A percentile compares a stretch with the other conserved stretches of the same genome.
These are phyloP conservation scores for Apostasia shenzhenica DNA, from an alignment of 106 monocot species.

Conservation along the genomic window DNA sequence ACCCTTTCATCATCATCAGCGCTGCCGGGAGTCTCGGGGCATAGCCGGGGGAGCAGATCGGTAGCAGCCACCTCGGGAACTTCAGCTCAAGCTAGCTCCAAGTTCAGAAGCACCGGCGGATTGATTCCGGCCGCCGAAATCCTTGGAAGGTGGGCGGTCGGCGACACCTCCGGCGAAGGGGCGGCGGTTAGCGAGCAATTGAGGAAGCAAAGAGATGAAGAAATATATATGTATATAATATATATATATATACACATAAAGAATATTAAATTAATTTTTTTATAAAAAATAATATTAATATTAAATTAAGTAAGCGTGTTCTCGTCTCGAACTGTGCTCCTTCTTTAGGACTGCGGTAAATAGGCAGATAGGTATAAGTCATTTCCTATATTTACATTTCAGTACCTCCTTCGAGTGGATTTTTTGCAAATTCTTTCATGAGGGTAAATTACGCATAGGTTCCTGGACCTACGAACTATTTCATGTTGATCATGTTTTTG, in stretches of 20 bases:
- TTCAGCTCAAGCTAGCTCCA: too few relatives aligned
- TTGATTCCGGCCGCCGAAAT: background rate
- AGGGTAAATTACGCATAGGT: too few relatives aligned
- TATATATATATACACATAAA: conserved; percentile 1
- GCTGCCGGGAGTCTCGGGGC: background rate
- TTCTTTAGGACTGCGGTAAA: background rate
- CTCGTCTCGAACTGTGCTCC: conserved; percentile 5
- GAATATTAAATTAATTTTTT: background rate
- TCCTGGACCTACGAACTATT: too few relatives aligned
- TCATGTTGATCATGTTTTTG: too few relatives aligned
- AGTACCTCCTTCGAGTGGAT: too few relatives aligned
- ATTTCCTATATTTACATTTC: background rate
- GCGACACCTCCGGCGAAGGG: background rate
- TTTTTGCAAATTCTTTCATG: too few relatives aligned
- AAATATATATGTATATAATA: conserved; percentile 3
- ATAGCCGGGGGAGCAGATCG: too few relatives aligned
- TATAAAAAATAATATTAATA: background rate
- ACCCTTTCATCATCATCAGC: background rate
- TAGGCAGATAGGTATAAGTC: background rate
- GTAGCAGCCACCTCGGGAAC: too few relatives aligned
- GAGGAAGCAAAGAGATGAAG: background rate
- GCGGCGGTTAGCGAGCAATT: background rate
- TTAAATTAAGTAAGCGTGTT: conserved; percentile 1
- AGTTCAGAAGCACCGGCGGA: background rate
- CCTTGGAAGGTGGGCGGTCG: too few relatives aligned